Conservation (phyloP, 306 rosid species). For the Quercus dentata region DNA sequence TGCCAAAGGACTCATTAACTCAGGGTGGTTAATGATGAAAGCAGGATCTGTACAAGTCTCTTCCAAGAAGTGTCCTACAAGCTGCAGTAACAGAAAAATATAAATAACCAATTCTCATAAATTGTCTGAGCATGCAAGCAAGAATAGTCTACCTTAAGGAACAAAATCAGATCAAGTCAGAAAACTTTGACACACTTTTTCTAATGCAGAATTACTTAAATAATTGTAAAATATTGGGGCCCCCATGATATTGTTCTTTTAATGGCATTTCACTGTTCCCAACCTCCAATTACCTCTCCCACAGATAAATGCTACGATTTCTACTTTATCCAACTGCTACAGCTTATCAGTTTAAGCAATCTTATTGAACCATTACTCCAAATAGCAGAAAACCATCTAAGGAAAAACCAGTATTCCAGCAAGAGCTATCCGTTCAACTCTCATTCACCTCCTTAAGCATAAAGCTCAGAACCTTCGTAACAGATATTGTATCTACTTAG, state of each 20-base stretch:
- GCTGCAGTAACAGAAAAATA: conserved; percentile 50
- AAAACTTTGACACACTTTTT: not conserved
- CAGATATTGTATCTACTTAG: not conserved
- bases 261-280: too few species aligned
- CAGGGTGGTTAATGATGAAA: conserved; percentile 84
- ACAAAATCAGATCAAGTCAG: not conserved
- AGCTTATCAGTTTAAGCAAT: too few species aligned
- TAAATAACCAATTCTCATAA: not conserved
- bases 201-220: too few species aligned
- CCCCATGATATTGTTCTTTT: not conserved
- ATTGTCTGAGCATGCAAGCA: not conserved
- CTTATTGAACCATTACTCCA: too few species aligned
- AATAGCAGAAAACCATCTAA: too few species aligned
- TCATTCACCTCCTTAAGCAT: not conserved
- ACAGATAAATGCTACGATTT: too few species aligned
- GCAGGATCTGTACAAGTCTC: conserved; percentile 83
- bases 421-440: too few species aligned
- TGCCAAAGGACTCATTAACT: conserved; percentile 94
- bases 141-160: not conserved
- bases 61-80: conserved; percentile 93
- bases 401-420: too few species aligned
- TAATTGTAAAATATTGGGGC: not conserved
- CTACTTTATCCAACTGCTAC: too few species aligned
- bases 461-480: not conserved
- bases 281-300: too few species aligned